Evolutionary conservation across 345 rosid species (phyloP).

Genomic region (Brassica incana): DNA sequence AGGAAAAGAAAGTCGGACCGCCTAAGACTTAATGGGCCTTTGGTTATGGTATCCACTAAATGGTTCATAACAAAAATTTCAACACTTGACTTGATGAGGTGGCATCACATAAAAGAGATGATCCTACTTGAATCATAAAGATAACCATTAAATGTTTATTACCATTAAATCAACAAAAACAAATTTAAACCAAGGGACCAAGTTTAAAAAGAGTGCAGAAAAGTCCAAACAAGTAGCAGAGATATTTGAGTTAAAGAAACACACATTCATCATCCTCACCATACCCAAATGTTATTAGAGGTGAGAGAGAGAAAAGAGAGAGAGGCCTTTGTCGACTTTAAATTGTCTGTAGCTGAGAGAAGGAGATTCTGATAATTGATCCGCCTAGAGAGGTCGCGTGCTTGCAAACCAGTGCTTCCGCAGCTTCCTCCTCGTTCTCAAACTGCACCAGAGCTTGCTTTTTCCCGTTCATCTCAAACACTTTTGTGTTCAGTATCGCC

Average conservation of each 20-base stretch:
- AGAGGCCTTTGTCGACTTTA: background rate
- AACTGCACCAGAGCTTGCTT: constrained; percentile 85
- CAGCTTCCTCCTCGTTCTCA: constrained; percentile 87
- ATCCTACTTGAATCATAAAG: too few relatives aligned
- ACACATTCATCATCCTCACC: background rate
- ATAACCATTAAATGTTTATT: background rate
- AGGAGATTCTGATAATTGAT: constrained; percentile 86
- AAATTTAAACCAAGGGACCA: constrained; percentile 5
- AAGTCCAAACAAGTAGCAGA: constrained; percentile 15
- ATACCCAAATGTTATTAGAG: background rate
- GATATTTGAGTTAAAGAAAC: background rate
- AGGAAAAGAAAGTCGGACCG: too few relatives aligned
- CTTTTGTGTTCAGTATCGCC: constrained; percentile 59
- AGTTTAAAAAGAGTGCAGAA: constrained; percentile 3
- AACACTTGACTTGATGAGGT: too few relatives aligned
- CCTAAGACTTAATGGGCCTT: too few relatives aligned
- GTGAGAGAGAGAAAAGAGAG: background rate
- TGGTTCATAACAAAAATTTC: too few relatives aligned
- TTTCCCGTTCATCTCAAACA: constrained; percentile 94
- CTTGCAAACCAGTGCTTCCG: constrained; percentile 91
- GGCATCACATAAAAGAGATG: too few relatives aligned
- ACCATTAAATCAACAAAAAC: constrained; percentile 24
- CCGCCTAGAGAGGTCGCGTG: constrained; percentile 82
- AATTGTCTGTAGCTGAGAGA: constrained; percentile 90
- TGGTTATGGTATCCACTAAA: too few relatives aligned